These are phyloP conservation scores for Hansenula sp. DNA, from an alignment of 1,139 yeast species.

Conservation along the genomic window DNA sequence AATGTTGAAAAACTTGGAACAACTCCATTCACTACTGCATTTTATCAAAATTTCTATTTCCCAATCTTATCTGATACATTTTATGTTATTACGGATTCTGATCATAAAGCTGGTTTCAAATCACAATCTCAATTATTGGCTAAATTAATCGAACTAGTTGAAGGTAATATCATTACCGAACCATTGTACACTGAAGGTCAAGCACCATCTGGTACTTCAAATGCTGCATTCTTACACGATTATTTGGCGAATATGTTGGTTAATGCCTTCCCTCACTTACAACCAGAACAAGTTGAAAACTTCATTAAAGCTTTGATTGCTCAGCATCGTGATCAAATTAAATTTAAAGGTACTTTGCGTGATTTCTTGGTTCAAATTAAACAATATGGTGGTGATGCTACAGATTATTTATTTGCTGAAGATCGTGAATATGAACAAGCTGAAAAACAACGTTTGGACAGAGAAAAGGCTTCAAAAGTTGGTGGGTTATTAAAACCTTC, in stretches of 20 bases:
- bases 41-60: slow-evolving; percentile 85
- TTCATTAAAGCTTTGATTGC: slow-evolving; percentile 76
- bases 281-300: slow-evolving; percentile 73
- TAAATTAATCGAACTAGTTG: slow-evolving; percentile 79
- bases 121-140: slow-evolving; percentile 84
- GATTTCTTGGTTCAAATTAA: slow-evolving; percentile 96
- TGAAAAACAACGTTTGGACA: slow-evolving; percentile 66
- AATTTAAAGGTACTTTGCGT: slow-evolving; percentile 82
- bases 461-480: slow-evolving; percentile 79
- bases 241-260: slow-evolving; percentile 79
- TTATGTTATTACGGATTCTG: slow-evolving; percentile 92
- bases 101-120: slow-evolving; percentile 94
- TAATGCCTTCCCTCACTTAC: slow-evolving; percentile 88
- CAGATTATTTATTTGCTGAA: slow-evolving; percentile 92
- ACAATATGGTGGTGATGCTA: slow-evolving; percentile 89
- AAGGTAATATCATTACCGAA: slow-evolving; percentile 64
- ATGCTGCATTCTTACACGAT: slow-evolving; percentile 73
- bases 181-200: slow-evolving; percentile 76
- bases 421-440: slow-evolving; percentile 78
- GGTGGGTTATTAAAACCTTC: slow-evolving; percentile 96
- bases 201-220: slow-evolving; percentile 82
- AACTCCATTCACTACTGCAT: slow-evolving; percentile 77
- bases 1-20: slow-evolving; percentile 80
- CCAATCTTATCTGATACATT: slow-evolving; percentile 89
- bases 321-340: slow-evolving; percentile 68